Conservation (phyloP, 495 filamentous ascomycete species). For the Amniculicola lignicola region DNA sequence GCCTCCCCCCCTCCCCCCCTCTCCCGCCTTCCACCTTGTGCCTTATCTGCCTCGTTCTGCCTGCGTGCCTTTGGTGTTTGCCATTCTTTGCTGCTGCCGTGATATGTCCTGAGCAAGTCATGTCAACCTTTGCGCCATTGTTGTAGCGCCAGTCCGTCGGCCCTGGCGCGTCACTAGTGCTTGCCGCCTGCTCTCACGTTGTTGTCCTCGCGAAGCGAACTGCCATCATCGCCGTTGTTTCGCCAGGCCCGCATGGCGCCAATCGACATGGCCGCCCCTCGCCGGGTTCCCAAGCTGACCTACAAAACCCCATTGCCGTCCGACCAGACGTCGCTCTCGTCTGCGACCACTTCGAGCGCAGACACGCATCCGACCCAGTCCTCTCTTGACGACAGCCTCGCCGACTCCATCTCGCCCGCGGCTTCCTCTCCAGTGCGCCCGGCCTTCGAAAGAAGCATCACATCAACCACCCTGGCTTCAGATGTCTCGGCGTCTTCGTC, state of each 20-base stretch:
- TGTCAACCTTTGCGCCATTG: no score
- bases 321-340: slow-evolving; percentile 17
- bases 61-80: no score
- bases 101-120: no score
- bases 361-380: background rate
- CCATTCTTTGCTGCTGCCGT: no score
- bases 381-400: background rate
- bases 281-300: slow-evolving; percentile 28
- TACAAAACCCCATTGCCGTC: slow-evolving; percentile 21
- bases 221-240: slow-evolving; percentile 25
- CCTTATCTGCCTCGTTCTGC: no score
- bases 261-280: background rate
- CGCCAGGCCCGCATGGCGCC: slow-evolving; percentile 5
- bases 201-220: no score
- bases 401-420: background rate
- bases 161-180: no score
- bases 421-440: background rate
- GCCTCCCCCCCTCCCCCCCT: no score
- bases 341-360: background rate
- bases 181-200: no score
- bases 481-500: slow-evolving; percentile 4
- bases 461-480: slow-evolving; percentile 18
- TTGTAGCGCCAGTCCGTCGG: no score
- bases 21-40: no score
- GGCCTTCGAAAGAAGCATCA: slow-evolving; percentile 5